Evolutionary conservation across 257 asterid genomes (phyloP), one percentile per base, ranked within the genome.

Genomic region (Euphrasia confusa): DNA sequence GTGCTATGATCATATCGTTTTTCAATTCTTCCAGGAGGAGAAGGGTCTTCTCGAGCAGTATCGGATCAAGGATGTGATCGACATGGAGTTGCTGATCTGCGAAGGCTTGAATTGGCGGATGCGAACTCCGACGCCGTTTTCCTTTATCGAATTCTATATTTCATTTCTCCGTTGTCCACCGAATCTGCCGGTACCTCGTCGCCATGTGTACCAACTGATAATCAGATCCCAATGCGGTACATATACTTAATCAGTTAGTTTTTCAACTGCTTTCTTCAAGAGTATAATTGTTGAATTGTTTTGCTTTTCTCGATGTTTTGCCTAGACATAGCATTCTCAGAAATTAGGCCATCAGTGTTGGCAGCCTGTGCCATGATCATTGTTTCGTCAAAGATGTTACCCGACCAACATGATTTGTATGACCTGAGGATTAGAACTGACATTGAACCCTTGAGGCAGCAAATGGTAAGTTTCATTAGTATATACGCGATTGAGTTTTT

Each of bases 51-150:
- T 3, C 7, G 8, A 37, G 42, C 3, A 37, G 2, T 24, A 10
- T 13, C 1, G 26, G 42, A 13, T 6, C 0, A 0, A 40, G 11
- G 1, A 18, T 2, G 62, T 65, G 54, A 7, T 5, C 3, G 8
- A 24, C 0, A 65, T 65, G 70, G 70, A 65, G 63, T 7, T 21
- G 5, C 21, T 7, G 17, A 65, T 65, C 42, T 54, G 70, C 45
- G 4, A 2, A 54, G 26, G 10, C 7, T 26, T 65, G 63, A 27
- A 54, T 0, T 54, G 63, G 70, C 42, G 61, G 14, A 1, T 65
- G 63, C 52, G 45, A 39, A 55, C 63, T 7, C 9, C 26, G 28
- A 54, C 54, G 8, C 62, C 70, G 2, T 18, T 65, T 27, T 5
- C 8, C 42, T 65, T 65, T 21, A 14, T 54, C 3, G 63, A 40